Conservation (phyloP, 441 rosid genomes). For the Gossypium davidsonii region DNA sequence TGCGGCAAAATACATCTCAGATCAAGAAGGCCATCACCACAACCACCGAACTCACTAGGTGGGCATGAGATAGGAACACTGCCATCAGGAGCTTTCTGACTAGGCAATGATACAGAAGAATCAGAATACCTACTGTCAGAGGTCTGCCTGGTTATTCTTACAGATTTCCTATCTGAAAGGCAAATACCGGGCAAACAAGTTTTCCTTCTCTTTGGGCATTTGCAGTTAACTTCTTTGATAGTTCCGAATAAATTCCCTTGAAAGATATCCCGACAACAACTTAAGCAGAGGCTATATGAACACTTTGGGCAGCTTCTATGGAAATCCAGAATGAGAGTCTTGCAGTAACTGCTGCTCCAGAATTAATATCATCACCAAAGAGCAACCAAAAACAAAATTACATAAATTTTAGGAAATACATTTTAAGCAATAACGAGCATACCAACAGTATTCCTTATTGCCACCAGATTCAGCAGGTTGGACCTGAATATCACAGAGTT, state of each 20-base stretch:
- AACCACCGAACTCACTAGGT: constrained; percentile 55
- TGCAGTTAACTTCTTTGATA: constrained; percentile 29
- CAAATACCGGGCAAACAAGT: constrained; percentile 23
- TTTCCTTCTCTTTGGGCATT: constrained; percentile 39
- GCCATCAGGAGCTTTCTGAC: constrained; percentile 29
- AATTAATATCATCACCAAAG: constrained; percentile 29
- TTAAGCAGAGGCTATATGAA: constrained; percentile 58
- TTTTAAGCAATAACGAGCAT: constrained; percentile 28
- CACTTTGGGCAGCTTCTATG: constrained; percentile 73
- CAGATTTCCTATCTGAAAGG: constrained; percentile 30
- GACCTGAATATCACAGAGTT: constrained; percentile 43
- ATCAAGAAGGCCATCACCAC: constrained; percentile 49
- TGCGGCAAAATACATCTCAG: constrained; percentile 49
- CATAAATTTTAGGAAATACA: constrained; percentile 13
- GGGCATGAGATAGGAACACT: constrained; percentile 48
- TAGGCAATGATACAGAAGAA: constrained; percentile 26
- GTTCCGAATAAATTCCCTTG: constrained; percentile 39
- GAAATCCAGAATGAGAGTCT: constrained; percentile 48
- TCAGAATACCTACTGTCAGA: constrained; percentile 23
- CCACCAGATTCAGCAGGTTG: constrained; percentile 39
- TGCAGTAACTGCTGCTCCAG: constrained; percentile 50
- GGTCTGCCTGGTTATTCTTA: constrained; percentile 22
- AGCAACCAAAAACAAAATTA: constrained; percentile 19
- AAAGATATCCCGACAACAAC: constrained; percentile 48
- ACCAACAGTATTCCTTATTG: constrained; percentile 56